phyloP scores from a whole-genome alignment of 1,139 yeast genomes.

The Hansenula anomala region DNA sequence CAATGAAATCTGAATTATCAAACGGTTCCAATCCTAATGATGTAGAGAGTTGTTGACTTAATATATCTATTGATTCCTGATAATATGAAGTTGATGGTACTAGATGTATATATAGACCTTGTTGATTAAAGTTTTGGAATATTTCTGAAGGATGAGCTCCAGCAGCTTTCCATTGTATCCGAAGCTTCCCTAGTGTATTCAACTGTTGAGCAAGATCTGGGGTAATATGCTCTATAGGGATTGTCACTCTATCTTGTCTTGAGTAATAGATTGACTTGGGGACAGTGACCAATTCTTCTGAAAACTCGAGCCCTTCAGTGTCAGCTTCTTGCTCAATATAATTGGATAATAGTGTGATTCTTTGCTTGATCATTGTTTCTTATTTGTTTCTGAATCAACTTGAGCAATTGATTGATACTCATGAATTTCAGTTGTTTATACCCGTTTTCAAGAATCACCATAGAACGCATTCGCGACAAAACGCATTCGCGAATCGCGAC shows the following conservation, averaged over 20 bases:
- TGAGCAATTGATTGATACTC: too few species aligned
- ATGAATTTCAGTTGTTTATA: too few species aligned
- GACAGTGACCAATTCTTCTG: not conserved
- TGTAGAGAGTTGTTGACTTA: conserved; percentile 10
- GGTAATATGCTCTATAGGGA: not conserved
- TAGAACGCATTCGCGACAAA: too few species aligned
- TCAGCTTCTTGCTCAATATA: not conserved
- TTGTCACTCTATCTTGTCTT: conserved; percentile 1
- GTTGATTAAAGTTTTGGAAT: conserved; percentile 15
- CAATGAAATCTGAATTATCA: conserved; percentile 9
- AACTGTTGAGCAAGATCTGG: not conserved
- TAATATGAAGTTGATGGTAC: conserved; percentile 14
- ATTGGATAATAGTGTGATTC: not conserved
- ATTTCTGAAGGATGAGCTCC: not conserved
- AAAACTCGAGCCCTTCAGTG: not conserved
- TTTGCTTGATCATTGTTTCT: not conserved
- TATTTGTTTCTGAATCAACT: too few species aligned
- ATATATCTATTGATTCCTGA: conserved; percentile 12
- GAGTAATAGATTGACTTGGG: not conserved
- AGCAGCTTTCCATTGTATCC: not conserved
- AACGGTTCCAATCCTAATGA: conserved; percentile 10
- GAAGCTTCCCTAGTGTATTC: not conserved
- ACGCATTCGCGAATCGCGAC: too few species aligned
- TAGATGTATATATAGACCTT: conserved; percentile 15
- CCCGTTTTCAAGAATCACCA: too few species aligned